A percentile compares a stretch with the other conserved stretches of the same genome.
Evolutionary conservation across 352 stramenopile species (phyloP).

Genomic region (Thraustochytrium sp.): DNA sequence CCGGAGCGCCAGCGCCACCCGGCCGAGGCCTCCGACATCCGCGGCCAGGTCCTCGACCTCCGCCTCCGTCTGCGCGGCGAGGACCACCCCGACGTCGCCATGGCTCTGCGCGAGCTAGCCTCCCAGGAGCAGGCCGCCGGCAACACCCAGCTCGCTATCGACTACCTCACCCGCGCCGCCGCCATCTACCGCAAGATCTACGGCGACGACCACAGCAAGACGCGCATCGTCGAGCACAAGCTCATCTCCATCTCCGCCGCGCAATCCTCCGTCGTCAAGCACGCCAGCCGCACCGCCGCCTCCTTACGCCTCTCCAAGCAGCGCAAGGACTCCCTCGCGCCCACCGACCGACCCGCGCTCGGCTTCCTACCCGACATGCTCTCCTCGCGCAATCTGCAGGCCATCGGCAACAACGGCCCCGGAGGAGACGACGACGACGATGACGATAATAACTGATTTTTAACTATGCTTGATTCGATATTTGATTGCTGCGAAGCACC

Average conservation of each 20-base stretch:
- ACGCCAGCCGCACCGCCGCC: not conserved
- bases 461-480: no score
- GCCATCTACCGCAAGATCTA: constrained; percentile 32
- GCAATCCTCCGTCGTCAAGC: not conserved
- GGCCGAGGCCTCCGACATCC: not conserved
- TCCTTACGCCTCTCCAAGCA: not conserved
- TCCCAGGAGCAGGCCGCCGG: not conserved
- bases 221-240: not conserved
- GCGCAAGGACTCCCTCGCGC: not conserved
- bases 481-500: no score
- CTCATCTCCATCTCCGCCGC: not conserved
- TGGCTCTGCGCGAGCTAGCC: constrained; percentile 5
- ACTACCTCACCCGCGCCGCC: not conserved
- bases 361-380: not conserved
- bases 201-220: constrained; percentile 12
- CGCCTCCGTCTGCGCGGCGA: not conserved
- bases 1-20: not conserved
- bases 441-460: no score
- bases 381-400: not conserved
- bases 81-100: constrained; percentile 19
- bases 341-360: not conserved
- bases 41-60: not conserved
- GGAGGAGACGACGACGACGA: no score
- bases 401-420: not conserved
- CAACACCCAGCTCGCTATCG: not conserved